These are phyloP conservation scores for Galerina marginata DNA, from an alignment of 768 basidiomycete species.

Conservation along the genomic window DNA sequence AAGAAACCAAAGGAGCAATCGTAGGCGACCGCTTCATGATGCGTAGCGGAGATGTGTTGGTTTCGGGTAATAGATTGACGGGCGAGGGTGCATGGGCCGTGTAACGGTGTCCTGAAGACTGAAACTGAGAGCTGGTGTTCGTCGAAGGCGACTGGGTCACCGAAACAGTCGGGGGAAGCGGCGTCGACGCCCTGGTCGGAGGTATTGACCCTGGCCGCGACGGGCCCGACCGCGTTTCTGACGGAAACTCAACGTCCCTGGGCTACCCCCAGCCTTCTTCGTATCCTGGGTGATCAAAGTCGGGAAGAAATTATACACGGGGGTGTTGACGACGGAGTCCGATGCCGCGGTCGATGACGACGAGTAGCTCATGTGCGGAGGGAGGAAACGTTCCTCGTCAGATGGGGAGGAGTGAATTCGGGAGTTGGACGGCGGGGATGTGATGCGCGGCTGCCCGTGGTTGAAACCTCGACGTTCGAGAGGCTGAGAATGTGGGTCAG, in stretches of 20 bases:
- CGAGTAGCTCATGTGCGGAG: neutral
- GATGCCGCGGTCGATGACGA: neutral
- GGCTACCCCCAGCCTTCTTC: neutral
- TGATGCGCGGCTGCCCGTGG: neutral
- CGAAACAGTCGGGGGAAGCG: neutral
- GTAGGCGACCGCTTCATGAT: conserved; percentile 33
- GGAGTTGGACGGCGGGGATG: neutral
- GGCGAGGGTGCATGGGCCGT: conserved; percentile 19
- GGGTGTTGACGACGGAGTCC: neutral
- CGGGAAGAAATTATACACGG: neutral
- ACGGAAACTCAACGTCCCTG: neutral
- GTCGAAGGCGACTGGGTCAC: neutral
- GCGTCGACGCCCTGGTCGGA: neutral
- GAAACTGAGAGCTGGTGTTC: conserved; percentile 12
- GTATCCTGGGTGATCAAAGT: neutral
- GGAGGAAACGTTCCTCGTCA: neutral
- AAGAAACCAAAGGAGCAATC: conserved; percentile 1
- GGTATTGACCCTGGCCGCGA: neutral
- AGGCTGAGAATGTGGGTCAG: neutral
- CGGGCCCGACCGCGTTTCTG: neutral
- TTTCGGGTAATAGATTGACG: conserved; percentile 12
- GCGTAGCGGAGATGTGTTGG: conserved; percentile 26
- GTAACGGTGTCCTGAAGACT: conserved; percentile 24
- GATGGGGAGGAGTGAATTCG: neutral
- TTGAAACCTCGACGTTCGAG: neutral